Evolutionary conservation across 768 basidiomycete species (phyloP).

Genomic region (Panellus pusillus): DNA sequence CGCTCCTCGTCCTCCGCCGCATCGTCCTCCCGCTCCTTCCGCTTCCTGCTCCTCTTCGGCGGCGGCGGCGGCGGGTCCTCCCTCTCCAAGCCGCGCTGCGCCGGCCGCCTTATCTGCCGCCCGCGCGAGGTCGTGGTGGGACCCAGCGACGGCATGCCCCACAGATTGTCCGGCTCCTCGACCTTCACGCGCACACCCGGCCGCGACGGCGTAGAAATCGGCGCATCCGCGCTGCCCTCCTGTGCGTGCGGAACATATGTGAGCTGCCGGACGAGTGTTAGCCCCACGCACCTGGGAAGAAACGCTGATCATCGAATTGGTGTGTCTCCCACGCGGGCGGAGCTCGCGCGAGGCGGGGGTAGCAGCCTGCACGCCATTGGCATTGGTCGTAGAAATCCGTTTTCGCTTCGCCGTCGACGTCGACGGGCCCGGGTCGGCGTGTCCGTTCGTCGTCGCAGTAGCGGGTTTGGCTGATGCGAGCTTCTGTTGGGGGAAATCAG

Average conservation of each 20-base stretch:
- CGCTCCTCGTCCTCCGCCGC: conserved; percentile 14
- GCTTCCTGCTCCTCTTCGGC: conserved; percentile 24
- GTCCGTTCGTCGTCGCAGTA: conserved; percentile 20
- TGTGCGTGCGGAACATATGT: conserved; percentile 1
- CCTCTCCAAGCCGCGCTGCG: conserved; percentile 29
- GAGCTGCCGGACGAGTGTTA: conserved; percentile 1
- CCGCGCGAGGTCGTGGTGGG: conserved; percentile 15
- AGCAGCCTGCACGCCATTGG: conserved; percentile 26
- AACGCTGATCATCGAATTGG: conserved; percentile 38
- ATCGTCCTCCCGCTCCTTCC: conserved; percentile 34
- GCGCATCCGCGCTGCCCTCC: conserved; percentile 17
- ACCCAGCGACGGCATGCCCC: conserved; percentile 1
- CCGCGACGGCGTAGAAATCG: conserved; percentile 10
- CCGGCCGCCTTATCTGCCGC: conserved; percentile 24
- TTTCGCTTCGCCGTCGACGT: conserved; percentile 41
- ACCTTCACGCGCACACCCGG: conserved; percentile 16
- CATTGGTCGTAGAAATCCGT: no score
- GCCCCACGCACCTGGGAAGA: conserved; percentile 37
- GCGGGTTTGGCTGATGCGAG: conserved; percentile 13
- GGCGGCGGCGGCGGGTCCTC: conserved; percentile 8
- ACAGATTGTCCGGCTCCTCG: conserved; percentile 14
- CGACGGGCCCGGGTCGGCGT: conserved; percentile 30
- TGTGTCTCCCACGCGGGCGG: conserved; percentile 45
- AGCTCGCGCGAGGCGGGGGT: conserved; percentile 41
- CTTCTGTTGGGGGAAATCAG: conserved; percentile 14